Evolutionary conservation across 495 filamentous ascomycete species (phyloP), one percentile per base, ranked within the genome.

Genomic region (Neurospora discreta): DNA sequence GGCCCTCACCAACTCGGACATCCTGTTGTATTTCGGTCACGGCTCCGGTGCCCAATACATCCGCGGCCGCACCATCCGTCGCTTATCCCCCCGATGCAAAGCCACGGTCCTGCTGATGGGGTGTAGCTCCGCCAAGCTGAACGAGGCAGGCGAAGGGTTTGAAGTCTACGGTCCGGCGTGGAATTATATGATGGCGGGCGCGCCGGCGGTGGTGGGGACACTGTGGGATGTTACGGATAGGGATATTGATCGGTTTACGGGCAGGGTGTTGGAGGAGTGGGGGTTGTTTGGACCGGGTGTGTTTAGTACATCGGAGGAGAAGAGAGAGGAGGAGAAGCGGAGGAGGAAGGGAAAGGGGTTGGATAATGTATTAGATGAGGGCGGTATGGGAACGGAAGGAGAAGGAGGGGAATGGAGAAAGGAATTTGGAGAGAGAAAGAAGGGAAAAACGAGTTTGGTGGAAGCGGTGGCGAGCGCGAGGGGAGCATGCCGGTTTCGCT

Each of bases 181-280:
- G 80, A 92, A 92, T 73, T 98, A 98, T 81, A 88, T 98, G 80
- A 87, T 94, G 42, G 93, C 93, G 0, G 95, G 94, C 8, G 88
- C 86, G 69, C 90, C 92, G 3, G 93, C 94, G 11, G 85, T 98
- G 20, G 89, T 98, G 0, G 95, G 92, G 26, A 97, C 92, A 5
- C 84, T 99, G 42, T 99, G 95, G 95, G 95, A 99, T 80, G 95
- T 99, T 26, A 99, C 96, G 15, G 95, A 99, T 76, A 91, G 91
- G 74, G 95, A 99, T 78, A 95, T 97, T 75, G 95, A 99, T 83
- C 90, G 94, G 42, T 97, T 98, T 78, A 90, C 93, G 0, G 88
- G 88, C 30, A 82, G 86, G 18, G 82, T 90, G 3, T 90, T 97
- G 68, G 90, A 94, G 78, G 86, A 89, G 70, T 99, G 95, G 95